Percentiles rank a stretch among this genome's conserved stretches.
Evolutionary conservation across 106 monocot genomes (phyloP).

Genomic region (Alisma plantagoaquatica): DNA sequence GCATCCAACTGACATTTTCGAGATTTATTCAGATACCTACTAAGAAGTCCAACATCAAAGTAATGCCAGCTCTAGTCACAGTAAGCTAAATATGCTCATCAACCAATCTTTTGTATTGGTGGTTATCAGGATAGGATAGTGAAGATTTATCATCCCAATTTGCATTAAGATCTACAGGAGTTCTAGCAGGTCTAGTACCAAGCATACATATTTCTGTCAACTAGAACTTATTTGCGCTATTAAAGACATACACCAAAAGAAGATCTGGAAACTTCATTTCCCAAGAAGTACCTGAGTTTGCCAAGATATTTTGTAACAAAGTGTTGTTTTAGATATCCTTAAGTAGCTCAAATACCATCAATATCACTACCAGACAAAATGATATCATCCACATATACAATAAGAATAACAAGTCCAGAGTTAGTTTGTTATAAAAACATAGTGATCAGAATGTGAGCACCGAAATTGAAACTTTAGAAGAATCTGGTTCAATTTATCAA

Average conservation of each 20-base stretch:
- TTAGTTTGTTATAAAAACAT: neutral
- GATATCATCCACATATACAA: conserved; percentile 2
- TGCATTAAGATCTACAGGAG: too few relatives aligned
- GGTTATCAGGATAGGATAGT: too few relatives aligned
- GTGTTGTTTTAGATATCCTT: neutral
- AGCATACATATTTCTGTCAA: neutral
- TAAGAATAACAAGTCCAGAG: neutral
- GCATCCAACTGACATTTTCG: neutral
- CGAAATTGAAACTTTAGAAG: neutral
- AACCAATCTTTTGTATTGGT: neutral
- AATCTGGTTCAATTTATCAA: neutral
- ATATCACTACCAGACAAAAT: neutral
- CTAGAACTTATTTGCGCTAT: too few relatives aligned
- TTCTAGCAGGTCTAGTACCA: neutral
- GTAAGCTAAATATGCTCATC: neutral
- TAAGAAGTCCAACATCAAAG: neutral
- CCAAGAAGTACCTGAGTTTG: neutral
- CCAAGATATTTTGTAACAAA: neutral
- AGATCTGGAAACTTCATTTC: neutral
- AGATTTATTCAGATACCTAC: neutral
- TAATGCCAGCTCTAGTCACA: neutral
- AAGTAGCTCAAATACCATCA: neutral
- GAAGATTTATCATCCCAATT: too few relatives aligned
- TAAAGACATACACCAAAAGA: too few relatives aligned
- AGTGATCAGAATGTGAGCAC: neutral